Percentiles rank a stretch among this genome's conserved stretches.
Evolutionary conservation across 768 basidiomycete species (phyloP).

Genomic region (Lentinula sp.): DNA sequence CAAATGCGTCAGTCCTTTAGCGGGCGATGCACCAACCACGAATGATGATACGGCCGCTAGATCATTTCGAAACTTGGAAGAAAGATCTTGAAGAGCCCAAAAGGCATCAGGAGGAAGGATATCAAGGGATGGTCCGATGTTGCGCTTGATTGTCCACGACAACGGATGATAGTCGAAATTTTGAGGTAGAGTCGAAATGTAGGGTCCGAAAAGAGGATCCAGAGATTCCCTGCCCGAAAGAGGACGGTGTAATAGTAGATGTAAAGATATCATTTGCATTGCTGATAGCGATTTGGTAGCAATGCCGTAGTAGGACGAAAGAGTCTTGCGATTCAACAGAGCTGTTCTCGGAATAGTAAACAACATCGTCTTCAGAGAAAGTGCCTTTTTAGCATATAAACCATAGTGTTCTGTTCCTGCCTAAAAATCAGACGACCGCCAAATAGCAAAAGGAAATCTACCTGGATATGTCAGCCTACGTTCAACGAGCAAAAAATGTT

Average conservation of each 20-base stretch:
- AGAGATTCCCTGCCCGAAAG: slow-evolving; percentile 28
- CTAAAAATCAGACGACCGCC: background rate
- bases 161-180: slow-evolving; percentile 78
- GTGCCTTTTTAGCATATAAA: slow-evolving; percentile 42
- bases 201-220: slow-evolving; percentile 65
- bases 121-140: slow-evolving; percentile 26
- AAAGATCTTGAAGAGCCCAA: slow-evolving; percentile 34
- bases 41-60: slow-evolving; percentile 47
- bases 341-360: slow-evolving; percentile 67
- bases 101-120: slow-evolving; percentile 44
- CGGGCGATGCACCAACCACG: slow-evolving; percentile 37
- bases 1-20: background rate
- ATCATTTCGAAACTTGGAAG: slow-evolving; percentile 48
- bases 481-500: slow-evolving; percentile 41
- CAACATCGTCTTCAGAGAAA: slow-evolving; percentile 49
- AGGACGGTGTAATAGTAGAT: slow-evolving; percentile 68
- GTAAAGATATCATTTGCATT: slow-evolving; percentile 73
- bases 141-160: slow-evolving; percentile 51
- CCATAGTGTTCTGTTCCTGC: slow-evolving; percentile 51
- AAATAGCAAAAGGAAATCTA: too few relatives aligned
- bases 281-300: slow-evolving; percentile 38
- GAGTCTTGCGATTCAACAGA: slow-evolving; percentile 69
- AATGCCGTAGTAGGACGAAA: slow-evolving; percentile 52
- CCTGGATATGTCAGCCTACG: slow-evolving; percentile 43
- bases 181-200: slow-evolving; percentile 71